Evolutionary conservation across 352 stramenopile genomes (phyloP), one percentile per base, ranked within the genome.

Genomic region (Globisporangium nunn): DNA sequence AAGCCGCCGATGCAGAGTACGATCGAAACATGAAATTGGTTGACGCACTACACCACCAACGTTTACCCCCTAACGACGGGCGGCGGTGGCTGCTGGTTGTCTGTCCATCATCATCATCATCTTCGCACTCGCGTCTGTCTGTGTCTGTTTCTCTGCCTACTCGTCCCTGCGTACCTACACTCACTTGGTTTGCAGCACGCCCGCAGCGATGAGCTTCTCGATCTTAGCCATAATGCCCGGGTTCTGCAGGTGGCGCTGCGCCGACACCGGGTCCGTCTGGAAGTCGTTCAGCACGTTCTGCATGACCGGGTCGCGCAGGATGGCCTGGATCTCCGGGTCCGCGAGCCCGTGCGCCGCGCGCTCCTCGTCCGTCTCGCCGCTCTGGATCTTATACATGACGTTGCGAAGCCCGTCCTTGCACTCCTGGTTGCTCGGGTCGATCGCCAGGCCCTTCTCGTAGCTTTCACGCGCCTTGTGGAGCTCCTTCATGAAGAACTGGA

Each of bases 401-500:
- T 96, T 99, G 48, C 83, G 81, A 53, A 99, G 72, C 52, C 97
- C 97, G 50, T 99, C 87, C 56, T 95, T 81, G 77, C 97, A 99
- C 48, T 98, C 88, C 45, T 88, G 68, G 85, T 99, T 98, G 52
- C 85, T 82, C 35, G 92, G 74, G 66, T 99, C 97, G 29, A 99
- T 62, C 45, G 88, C 71, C 46, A 99, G 71, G 8, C 97, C 97
- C 61, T 96, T 94, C 63, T 98, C 88, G 76, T 99, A 99, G 45
- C 85, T 97, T 64, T 98, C 92, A 50, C 98, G 85, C 15, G 96
- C 96, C 77, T 99, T 99, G 88, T 99, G 96, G 78, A 98, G 98
- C 63, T 99, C 96, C 81, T 99, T 99, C 85, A 99, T 98, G 62
- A 99, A 96, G 62, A 99, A 97, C 78, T 99, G 95, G 70, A 99